Evolutionary conservation across 2,329 filamentous ascomycete genomes (phyloP).

Genomic region (Pestalotiopsis sp.): DNA sequence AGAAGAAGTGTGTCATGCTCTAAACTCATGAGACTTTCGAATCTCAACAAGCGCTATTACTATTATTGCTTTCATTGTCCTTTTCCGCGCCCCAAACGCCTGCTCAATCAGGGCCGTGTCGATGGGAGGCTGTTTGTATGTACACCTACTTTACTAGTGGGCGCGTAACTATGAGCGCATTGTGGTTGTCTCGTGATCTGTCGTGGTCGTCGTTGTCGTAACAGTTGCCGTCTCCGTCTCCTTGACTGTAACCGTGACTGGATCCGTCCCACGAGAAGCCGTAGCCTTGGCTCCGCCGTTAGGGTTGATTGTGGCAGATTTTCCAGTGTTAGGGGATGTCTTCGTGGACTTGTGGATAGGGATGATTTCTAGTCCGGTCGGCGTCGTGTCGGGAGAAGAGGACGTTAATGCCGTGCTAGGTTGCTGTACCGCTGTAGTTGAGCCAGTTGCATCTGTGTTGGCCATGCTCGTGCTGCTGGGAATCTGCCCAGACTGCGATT

Average conservation of each 20-base stretch:
- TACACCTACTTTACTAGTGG: background rate
- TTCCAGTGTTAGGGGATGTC: background rate
- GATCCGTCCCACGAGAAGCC: background rate
- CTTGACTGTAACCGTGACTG: slow-evolving; percentile 23
- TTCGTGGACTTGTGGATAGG: background rate
- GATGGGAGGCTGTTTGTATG: background rate
- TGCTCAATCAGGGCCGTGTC: background rate
- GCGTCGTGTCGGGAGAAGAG: background rate
- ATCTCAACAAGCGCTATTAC: background rate
- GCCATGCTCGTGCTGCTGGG: background rate
- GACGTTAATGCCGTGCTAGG: slow-evolving; percentile 14
- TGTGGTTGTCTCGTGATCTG: slow-evolving; percentile 19
- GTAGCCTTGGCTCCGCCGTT: slow-evolving; percentile 12
- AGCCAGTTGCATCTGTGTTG: slow-evolving; percentile 1
- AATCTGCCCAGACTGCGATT: slow-evolving; percentile 6
- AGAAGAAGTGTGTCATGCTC: too few species aligned
- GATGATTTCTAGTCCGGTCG: slow-evolving; percentile 11
- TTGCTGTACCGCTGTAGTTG: slow-evolving; percentile 16
- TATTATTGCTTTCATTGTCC: background rate
- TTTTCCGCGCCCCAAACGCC: background rate
- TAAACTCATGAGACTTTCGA: background rate
- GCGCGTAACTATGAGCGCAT: slow-evolving; percentile 11
- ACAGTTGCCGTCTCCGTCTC: slow-evolving; percentile 23
- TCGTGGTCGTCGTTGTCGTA: slow-evolving; percentile 21
- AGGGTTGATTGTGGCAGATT: background rate